phyloP scores from a whole-genome alignment of 106 monocot species.

The Ottelia alismoides region DNA sequence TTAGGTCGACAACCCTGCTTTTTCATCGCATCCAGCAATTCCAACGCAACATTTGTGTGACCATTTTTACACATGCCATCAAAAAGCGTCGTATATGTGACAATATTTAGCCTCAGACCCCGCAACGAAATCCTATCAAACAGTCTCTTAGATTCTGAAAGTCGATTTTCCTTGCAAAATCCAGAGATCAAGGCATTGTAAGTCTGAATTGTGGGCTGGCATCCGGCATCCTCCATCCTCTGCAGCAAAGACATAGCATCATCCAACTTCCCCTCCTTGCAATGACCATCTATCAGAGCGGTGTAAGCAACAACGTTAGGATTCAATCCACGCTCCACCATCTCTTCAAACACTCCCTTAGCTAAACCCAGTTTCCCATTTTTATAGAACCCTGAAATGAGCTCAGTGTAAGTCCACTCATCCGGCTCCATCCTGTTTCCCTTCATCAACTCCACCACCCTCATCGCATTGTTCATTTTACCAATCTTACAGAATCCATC shows the following conservation, averaged over 20 bases:
- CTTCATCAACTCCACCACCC: slow-evolving; percentile 71
- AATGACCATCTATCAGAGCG: slow-evolving; percentile 57
- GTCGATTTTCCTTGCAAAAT: slow-evolving; percentile 36
- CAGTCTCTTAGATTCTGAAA: slow-evolving; percentile 38
- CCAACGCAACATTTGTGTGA: slow-evolving; percentile 27
- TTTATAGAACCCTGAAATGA: slow-evolving; percentile 63
- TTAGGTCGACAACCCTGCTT: slow-evolving; percentile 36
- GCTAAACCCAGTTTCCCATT: slow-evolving; percentile 50
- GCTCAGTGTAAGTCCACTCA: slow-evolving; percentile 70
- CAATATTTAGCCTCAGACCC: slow-evolving; percentile 46
- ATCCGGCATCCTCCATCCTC: slow-evolving; percentile 41
- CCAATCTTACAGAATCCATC: slow-evolving; percentile 57
- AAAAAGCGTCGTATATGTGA: slow-evolving; percentile 69
- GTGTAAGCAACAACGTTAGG: slow-evolving; percentile 67
- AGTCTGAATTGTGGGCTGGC: slow-evolving; percentile 45
- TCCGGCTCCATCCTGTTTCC: slow-evolving; percentile 39
- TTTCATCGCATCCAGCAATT: slow-evolving; percentile 53
- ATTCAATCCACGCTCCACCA: slow-evolving; percentile 35
- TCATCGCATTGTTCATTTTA: slow-evolving; percentile 48
- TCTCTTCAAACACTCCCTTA: slow-evolving; percentile 33
- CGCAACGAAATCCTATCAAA: slow-evolving; percentile 24
- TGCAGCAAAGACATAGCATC: slow-evolving; percentile 39
- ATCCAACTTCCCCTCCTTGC: slow-evolving; percentile 60
- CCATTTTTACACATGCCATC: slow-evolving; percentile 72
- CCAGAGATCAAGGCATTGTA: slow-evolving; percentile 72